Evolutionary conservation across 306 rosid genomes (phyloP), one percentile per base, ranked within the genome.

Genomic region (Rubus parviflorus): DNA sequence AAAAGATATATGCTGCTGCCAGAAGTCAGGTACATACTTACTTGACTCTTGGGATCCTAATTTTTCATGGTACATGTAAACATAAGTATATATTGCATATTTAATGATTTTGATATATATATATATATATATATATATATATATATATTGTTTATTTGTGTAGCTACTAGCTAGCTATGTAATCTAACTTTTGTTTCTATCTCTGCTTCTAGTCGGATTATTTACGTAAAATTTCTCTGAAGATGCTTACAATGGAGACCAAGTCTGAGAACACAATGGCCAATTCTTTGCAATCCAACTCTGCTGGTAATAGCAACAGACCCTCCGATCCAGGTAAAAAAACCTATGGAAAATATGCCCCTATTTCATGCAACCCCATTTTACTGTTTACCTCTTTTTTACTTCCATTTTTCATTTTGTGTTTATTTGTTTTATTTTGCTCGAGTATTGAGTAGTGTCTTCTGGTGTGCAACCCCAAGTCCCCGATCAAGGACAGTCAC

Each of bases 1-100:
- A 94, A 48, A 89, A 92, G 86, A 84, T 90, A 71, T 89, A 75
- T 78, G 11, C 70, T 58, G 87, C 85, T 63, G 92, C 97, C 53
- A 81, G 84, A 51, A 90, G 80, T 79, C 91, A 90, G 94, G 97
- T 30, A 30, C 35, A 30, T 94, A 84, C n/a, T n/a, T 75, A 53
- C 42, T 30, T 30, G 35, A 30, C 35, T 30, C 35, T 30, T 30
- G 35, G 35, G 2, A 30, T 30, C 35, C 35, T 30, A 30, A 30
- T 30, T 30, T 30, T 30, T 30, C 35, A 68, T 51, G 38, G 17
- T 35, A 8, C 14, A 35, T 62, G 43, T 16, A 30, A 30, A 30
- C 35, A 30, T 30, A 30, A 30, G 35, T 30, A 0, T 30, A 30
- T 30, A 30, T 30, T 30, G 35, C 35, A 30, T 30, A 30, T 30